These are phyloP conservation scores for Venturia nashicola DNA, from an alignment of 2,329 filamentous ascomycete species.

Conservation along the genomic window DNA sequence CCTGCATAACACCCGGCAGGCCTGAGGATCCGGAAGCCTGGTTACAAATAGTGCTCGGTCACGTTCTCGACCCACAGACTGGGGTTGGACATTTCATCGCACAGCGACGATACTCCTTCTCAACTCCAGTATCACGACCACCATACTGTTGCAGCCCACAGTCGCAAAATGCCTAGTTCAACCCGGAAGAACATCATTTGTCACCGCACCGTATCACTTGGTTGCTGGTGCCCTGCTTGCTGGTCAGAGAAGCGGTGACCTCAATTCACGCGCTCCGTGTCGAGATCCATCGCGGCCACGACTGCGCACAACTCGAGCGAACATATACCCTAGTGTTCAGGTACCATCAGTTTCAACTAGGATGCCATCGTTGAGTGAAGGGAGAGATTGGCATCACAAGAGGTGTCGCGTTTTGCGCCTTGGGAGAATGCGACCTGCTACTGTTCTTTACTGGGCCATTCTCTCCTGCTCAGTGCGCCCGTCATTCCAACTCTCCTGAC, in stretches of 20 bases:
- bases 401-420: no score
- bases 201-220: neutral
- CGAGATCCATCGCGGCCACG: neutral
- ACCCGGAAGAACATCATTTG: neutral
- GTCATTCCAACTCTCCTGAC: no score
- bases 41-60: neutral
- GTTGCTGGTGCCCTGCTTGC: no score
- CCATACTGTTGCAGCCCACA: neutral
- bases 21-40: neutral
- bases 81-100: neutral
- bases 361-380: no score
- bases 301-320: neutral
- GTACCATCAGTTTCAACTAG: no score
- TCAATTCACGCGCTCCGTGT: neutral
- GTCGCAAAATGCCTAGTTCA: neutral
- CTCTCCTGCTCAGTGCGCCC: no score
- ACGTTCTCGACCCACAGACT: neutral
- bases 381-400: no score
- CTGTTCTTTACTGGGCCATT: no score
- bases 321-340: no score
- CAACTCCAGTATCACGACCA: neutral
- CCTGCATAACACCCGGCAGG: neutral
- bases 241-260: no score
- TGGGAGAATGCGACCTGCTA: no score
- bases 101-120: neutral